Evolutionary conservation across 345 rosid species (phyloP).

Genomic region (Melaleuca quinquenervia): DNA sequence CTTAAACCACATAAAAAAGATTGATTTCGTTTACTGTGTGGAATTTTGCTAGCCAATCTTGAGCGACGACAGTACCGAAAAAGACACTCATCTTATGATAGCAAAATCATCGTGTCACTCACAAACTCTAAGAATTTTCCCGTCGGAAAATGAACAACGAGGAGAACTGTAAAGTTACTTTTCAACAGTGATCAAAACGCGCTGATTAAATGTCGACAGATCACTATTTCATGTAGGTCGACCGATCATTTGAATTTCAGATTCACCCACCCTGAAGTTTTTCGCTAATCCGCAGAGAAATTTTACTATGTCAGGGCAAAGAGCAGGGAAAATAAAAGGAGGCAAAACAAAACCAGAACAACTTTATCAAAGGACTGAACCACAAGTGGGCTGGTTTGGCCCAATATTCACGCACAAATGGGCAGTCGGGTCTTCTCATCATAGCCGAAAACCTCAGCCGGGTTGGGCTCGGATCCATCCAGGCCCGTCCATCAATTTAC

Average conservation of each 20-base stretch:
- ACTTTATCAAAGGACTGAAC: not conserved
- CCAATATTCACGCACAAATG: not conserved
- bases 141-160: not conserved
- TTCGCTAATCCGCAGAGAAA: not conserved
- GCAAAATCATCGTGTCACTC: not conserved
- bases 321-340: not conserved
- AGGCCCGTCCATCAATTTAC: not conserved
- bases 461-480: not conserved
- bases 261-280: not conserved
- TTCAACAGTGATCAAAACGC: not conserved
- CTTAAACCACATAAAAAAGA: not conserved
- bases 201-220: not conserved
- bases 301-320: not conserved
- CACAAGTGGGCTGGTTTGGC: not conserved
- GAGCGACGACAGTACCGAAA: not conserved
- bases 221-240: not conserved
- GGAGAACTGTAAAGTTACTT: not conserved
- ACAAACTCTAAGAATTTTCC: accelerated
- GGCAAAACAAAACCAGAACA: not conserved
- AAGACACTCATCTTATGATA: not conserved
- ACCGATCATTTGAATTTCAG: not conserved
- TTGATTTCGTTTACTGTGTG: not conserved
- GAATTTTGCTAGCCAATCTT: not conserved
- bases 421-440: not conserved
- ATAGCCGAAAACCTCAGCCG: not conserved